Evolutionary conservation across 2,329 filamentous ascomycete species (phyloP), one percentile per base, ranked within the genome.

Genomic region (Cladosporium colombiae): DNA sequence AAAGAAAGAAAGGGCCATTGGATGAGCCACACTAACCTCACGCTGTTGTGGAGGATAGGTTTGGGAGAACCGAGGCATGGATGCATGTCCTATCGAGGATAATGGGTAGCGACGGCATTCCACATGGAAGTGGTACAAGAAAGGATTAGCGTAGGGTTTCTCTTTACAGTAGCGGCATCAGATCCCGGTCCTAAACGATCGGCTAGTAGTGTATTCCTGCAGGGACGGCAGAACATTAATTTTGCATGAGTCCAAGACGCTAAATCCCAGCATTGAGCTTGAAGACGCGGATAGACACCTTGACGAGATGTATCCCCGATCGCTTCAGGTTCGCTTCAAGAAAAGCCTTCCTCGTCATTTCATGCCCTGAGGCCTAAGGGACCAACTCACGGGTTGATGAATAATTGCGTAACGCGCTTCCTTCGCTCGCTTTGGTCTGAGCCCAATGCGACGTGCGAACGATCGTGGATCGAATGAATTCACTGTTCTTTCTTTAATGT

Each of bases 191-290:
- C 25, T 5, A 55, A 46, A 46, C 40, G 40, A 46, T 46, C 40
- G 40, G 40, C 29, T 35, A 35, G 33, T 58, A 58, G 31, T 35
- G 33, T 58, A 21, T 37, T 25, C 21, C 55, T 58, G 55, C 55
- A 58, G 33, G 33, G 31, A 35, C 29, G 55, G 55, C 55, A 58
- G n/a, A 37, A 40, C 33, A 58, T 23, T 58, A 25, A 35, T 35
- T n/a, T 33, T 37, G 55, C 55, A 58, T 35, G 31, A 37, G 2
- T n/a, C 27, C 49, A 58, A 37, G 33, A n/a, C 31, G 55, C 55
- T 58, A 58, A 25, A 40, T 25, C 13, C 33, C 49, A 53, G 25
- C 49, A 27, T 21, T 27, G 23, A 29, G 27, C 49, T 25, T 46
- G 40, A 46, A 46, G 40, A 46, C 8, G 40, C 40, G n/a, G 40